A percentile compares a stretch with the other conserved stretches of the same genome.
phyloP scores from a whole-genome alignment of 139 green algal species.

The Pleodorina starrii region DNA sequence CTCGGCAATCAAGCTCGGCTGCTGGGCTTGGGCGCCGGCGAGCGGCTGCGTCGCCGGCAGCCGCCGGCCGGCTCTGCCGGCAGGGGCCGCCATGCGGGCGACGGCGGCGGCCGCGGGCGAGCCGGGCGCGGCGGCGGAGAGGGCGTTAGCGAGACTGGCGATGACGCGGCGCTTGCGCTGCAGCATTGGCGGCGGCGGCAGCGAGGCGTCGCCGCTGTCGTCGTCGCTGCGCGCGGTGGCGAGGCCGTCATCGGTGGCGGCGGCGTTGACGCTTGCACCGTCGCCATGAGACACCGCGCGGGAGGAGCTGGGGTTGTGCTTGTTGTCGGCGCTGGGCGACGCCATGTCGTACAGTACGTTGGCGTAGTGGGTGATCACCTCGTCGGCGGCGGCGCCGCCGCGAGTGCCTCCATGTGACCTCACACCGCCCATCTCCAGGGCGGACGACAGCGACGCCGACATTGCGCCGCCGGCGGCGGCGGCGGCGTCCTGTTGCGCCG shows the following conservation, averaged over 20 bases:
- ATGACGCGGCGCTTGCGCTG: too few species aligned
- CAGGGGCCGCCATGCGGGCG: neutral
- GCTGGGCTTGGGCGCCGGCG: neutral
- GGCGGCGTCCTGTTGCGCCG: neutral
- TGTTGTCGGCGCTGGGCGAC: neutral
- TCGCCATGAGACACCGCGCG: neutral
- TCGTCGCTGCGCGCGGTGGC: neutral
- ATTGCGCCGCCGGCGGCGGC: neutral
- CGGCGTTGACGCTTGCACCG: too few species aligned
- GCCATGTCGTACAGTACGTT: constrained; percentile 27
- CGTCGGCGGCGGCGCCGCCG: neutral
- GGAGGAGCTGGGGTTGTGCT: neutral
- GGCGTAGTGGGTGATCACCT: constrained; percentile 35
- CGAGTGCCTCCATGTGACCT: neutral
- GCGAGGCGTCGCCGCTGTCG: neutral
- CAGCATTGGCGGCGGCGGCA: neutral
- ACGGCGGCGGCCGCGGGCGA: neutral
- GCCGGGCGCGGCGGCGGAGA: neutral
- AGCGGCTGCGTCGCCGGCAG: neutral
- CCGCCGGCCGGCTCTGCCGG: neutral
- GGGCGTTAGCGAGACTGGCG: neutral
- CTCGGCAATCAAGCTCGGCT: constrained; percentile 2
- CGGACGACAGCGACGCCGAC: neutral
- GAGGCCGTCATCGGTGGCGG: neutral
- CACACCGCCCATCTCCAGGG: neutral